phyloP scores from a whole-genome alignment of 2,329 filamentous ascomycete genomes.

The Alternaria sp. region DNA sequence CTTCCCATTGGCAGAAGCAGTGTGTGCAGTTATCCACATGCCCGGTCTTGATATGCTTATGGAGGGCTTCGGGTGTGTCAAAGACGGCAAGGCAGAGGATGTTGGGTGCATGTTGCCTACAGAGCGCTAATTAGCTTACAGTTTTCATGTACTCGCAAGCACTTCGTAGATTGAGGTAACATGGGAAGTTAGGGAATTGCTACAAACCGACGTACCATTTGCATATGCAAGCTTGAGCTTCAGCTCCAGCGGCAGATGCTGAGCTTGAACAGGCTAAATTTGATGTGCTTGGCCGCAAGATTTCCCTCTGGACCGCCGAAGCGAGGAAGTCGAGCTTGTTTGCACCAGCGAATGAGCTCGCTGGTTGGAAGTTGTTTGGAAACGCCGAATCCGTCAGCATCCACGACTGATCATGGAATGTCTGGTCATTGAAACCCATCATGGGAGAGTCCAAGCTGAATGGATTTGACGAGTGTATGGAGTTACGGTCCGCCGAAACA shows the following conservation, averaged over 20 bases:
- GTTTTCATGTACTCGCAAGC: not conserved
- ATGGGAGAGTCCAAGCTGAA: conserved; percentile 32
- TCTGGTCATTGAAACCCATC: conserved; percentile 32
- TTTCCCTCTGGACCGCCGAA: conserved; percentile 40
- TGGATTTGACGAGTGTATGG: conserved; percentile 24
- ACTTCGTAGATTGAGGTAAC: not conserved
- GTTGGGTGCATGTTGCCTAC: conserved; percentile 38
- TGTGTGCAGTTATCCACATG: conserved; percentile 49
- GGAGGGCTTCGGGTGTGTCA: conserved; percentile 40
- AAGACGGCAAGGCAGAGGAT: conserved; percentile 44
- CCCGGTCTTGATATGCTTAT: conserved; percentile 48
- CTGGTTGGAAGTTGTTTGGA: conserved; percentile 24
- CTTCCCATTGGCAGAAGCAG: conserved; percentile 51
- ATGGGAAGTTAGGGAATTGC: not conserved
- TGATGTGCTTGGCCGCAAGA: conserved; percentile 30
- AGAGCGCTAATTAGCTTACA: not conserved
- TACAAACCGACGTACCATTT: conserved; percentile 38
- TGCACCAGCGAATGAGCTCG: conserved; percentile 15
- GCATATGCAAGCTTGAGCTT: conserved; percentile 36
- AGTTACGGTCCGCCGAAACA: conserved; percentile 27
- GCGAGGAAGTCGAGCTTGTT: conserved; percentile 44
- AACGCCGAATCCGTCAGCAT: conserved; percentile 42
- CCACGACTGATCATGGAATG: conserved; percentile 37
- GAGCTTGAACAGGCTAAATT: conserved; percentile 18
- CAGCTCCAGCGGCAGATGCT: conserved; percentile 11